Conservation (phyloP, 2,329 filamentous ascomycete genomes). For the Aspergillus tanneri region DNA sequence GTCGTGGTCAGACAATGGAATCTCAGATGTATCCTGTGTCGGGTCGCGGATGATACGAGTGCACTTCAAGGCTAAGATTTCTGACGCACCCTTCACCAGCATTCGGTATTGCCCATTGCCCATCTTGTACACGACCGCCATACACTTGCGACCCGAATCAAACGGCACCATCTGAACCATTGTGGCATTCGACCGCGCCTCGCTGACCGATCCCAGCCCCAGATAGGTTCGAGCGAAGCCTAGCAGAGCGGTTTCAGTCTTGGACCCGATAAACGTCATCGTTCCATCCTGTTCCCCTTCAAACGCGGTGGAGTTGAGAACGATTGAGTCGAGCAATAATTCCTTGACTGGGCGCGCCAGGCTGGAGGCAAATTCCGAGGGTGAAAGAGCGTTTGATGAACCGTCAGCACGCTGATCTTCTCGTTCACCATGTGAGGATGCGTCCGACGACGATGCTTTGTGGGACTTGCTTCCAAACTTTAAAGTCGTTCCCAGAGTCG, state of each 20-base stretch:
- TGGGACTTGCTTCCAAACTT: constrained; percentile 45
- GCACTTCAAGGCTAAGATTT: constrained; percentile 50
- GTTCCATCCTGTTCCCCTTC: constrained; percentile 63
- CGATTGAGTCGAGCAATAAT: constrained; percentile 63
- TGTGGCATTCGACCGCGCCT: constrained; percentile 62
- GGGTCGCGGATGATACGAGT: constrained; percentile 59
- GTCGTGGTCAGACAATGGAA: constrained; percentile 57
- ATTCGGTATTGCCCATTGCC: constrained; percentile 57
- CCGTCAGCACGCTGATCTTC: constrained; percentile 14
- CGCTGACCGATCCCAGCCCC: constrained; percentile 60
- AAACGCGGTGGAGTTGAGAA: constrained; percentile 69
- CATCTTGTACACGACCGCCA: constrained; percentile 63
- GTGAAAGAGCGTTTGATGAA: constrained; percentile 49
- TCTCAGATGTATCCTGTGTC: constrained; percentile 55
- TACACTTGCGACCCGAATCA: constrained; percentile 67
- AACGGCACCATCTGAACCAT: constrained; percentile 57
- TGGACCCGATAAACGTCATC: constrained; percentile 67
- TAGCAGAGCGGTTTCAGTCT: constrained; percentile 75
- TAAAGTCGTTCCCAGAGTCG: constrained; percentile 51
- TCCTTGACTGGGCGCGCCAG: constrained; percentile 55
- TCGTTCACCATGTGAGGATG: constrained; percentile 26
- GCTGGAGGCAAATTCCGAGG: constrained; percentile 54
- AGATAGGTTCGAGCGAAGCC: constrained; percentile 65
- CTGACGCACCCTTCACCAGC: constrained; percentile 54
- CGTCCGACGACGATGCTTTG: constrained; percentile 5